These are phyloP conservation scores for Fusarium ambrosium DNA, from an alignment of 2,329 filamentous ascomycete species.

Conservation along the genomic window DNA sequence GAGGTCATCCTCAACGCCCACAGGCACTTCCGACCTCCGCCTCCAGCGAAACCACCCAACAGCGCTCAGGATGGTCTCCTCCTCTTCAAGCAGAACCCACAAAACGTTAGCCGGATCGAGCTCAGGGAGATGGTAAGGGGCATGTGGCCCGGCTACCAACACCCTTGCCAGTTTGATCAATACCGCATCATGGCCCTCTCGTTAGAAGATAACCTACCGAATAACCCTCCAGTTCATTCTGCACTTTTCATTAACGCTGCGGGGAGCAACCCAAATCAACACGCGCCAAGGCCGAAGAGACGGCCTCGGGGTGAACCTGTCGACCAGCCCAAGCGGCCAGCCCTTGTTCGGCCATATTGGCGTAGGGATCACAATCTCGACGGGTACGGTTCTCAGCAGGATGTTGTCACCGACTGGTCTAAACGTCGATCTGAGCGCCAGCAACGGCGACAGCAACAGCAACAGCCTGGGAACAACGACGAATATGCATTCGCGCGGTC, in stretches of 20 bases:
- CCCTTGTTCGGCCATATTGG: background rate
- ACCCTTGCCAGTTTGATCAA: background rate
- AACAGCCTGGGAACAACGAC: background rate
- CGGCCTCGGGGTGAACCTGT: background rate
- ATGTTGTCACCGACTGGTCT: background rate
- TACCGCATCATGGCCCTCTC: background rate
- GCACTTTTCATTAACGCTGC: background rate
- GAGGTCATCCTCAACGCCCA: slow-evolving; percentile 4
- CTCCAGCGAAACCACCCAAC: background rate
- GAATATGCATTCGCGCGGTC: background rate
- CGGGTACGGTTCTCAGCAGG: no score
- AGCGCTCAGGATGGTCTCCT: background rate
- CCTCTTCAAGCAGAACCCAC: background rate
- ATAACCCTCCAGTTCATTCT: background rate
- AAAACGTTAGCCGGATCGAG: background rate
- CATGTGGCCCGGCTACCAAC: background rate
- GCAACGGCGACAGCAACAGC: background rate
- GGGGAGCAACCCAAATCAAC: background rate
- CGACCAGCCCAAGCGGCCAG: background rate
- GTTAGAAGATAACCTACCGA: background rate
- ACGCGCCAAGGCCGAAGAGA: no score
- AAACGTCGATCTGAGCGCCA: background rate
- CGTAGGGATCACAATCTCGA: no score
- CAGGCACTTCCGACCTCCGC: slow-evolving; percentile 18
- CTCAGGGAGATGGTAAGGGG: background rate